Conservation (phyloP, 164 flowering plant genomes). For the Litsea cubeba region DNA sequence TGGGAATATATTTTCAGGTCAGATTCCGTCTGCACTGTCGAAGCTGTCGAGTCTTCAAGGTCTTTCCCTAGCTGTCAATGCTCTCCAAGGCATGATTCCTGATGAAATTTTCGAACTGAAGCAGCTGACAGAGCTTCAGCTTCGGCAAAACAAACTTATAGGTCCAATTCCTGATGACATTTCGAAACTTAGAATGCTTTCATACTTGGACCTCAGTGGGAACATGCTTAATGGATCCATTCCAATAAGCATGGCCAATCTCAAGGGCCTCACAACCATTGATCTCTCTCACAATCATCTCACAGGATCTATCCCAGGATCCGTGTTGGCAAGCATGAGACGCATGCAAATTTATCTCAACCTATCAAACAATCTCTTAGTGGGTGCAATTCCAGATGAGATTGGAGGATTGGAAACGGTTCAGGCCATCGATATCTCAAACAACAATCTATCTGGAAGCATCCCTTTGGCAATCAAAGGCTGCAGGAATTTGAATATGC, state of each 20-base stretch:
- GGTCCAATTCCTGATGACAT: constrained; percentile 56
- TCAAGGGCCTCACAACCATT: constrained; percentile 32
- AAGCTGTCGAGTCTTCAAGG: constrained; percentile 60
- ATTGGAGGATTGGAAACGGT: constrained; percentile 62
- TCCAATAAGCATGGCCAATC: constrained; percentile 41
- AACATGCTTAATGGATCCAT: constrained; percentile 66
- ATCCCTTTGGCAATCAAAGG: constrained; percentile 45
- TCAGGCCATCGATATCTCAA: constrained; percentile 66
- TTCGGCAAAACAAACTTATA: constrained; percentile 43
- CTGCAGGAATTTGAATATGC: constrained; percentile 49
- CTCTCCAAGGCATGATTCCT: constrained; percentile 58
- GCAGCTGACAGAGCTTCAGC: constrained; percentile 36
- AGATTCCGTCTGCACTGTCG: constrained; percentile 41
- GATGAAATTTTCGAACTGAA: constrained; percentile 37
- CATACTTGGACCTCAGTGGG: constrained; percentile 48
- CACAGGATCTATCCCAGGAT: constrained; percentile 49
- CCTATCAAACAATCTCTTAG: constrained; percentile 53
- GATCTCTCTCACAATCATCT: constrained; percentile 73
- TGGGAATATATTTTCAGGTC: constrained; percentile 40
- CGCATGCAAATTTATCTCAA: constrained; percentile 47
- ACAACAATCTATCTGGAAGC: constrained; percentile 59
- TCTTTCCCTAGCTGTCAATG: constrained; percentile 40
- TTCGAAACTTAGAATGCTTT: constrained; percentile 51
- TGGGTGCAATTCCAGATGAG: constrained; percentile 53
- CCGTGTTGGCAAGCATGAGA: constrained; percentile 39